phyloP scores from a whole-genome alignment of 441 rosid species.

The Eugenia klotzschiana region DNA sequence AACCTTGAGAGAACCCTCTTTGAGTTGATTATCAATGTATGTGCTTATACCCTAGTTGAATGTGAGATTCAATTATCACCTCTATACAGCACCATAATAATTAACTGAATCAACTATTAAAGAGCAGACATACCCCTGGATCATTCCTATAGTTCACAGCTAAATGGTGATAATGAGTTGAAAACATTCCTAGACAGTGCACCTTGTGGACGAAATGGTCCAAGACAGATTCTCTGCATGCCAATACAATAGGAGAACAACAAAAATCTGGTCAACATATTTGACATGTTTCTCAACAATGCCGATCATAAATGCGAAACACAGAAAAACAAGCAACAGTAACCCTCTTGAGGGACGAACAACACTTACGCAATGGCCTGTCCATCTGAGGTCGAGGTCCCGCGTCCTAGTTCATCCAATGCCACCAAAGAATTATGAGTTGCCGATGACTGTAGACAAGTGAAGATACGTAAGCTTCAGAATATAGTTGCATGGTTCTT shows the following conservation, averaged over 20 bases:
- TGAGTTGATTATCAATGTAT: neutral
- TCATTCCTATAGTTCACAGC: constrained; percentile 59
- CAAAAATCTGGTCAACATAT: neutral
- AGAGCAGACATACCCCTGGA: constrained; percentile 36
- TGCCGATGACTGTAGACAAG: constrained; percentile 56
- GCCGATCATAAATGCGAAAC: neutral
- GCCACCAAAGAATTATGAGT: constrained; percentile 76
- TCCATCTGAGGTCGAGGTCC: constrained; percentile 97
- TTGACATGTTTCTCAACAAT: neutral
- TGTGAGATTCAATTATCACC: neutral
- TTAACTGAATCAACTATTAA: neutral
- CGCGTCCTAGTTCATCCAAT: constrained; percentile 94
- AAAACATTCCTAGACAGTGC: constrained; percentile 87
- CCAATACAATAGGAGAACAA: neutral
- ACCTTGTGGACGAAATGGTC: constrained; percentile 74
- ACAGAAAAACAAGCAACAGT: neutral
- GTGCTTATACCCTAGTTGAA: neutral
- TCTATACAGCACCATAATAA: neutral
- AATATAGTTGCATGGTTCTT: neutral
- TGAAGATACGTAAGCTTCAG: neutral
- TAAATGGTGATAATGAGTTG: constrained; percentile 89
- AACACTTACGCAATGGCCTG: constrained; percentile 91
- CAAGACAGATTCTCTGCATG: constrained; percentile 77
- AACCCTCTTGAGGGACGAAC: neutral
- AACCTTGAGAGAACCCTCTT: neutral